Conservation (phyloP, 2,329 filamentous ascomycete species). For the Penicillium olsonii region DNA sequence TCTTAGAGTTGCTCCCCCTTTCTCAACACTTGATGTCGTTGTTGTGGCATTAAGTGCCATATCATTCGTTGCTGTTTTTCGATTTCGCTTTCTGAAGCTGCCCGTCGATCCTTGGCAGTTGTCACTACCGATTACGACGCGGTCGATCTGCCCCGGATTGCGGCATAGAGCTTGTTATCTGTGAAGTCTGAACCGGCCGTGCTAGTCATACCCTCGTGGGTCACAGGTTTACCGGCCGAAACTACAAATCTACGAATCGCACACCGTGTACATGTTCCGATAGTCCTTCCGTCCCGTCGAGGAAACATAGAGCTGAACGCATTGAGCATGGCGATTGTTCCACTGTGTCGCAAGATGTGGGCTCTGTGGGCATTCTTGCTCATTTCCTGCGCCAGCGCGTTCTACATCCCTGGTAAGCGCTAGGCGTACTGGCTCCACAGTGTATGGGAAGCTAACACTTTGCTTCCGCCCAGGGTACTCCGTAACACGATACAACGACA, state of each 20-base stretch:
- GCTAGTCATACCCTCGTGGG: neutral
- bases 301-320: constrained; percentile 6
- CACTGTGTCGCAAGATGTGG: constrained; percentile 22
- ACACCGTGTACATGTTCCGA: constrained; percentile 13
- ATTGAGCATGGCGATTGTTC: constrained; percentile 18
- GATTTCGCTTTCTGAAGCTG: neutral
- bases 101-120: neutral
- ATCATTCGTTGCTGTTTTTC: constrained; percentile 28
- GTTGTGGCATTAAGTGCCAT: constrained; percentile 29
- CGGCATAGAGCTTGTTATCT: neutral
- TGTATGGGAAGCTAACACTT: constrained; percentile 10
- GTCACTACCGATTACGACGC: constrained; percentile 3
- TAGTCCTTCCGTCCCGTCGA: constrained; percentile 11
- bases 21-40: neutral
- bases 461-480: constrained; percentile 68
- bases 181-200: neutral
- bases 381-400: constrained; percentile 61
- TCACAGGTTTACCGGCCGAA: neutral
- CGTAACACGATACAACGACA: constrained; percentile 74
- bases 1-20: neutral
- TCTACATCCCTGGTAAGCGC: constrained; percentile 79
- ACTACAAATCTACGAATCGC: constrained; percentile 1
- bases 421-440: neutral
- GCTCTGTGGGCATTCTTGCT: constrained; percentile 20
- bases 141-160: constrained; percentile 2